A percentile compares a stretch with the other conserved stretches of the same genome.
Conservation (phyloP, 768 basidiomycete species). For the Xerocomus brunneocitrinus region DNA sequence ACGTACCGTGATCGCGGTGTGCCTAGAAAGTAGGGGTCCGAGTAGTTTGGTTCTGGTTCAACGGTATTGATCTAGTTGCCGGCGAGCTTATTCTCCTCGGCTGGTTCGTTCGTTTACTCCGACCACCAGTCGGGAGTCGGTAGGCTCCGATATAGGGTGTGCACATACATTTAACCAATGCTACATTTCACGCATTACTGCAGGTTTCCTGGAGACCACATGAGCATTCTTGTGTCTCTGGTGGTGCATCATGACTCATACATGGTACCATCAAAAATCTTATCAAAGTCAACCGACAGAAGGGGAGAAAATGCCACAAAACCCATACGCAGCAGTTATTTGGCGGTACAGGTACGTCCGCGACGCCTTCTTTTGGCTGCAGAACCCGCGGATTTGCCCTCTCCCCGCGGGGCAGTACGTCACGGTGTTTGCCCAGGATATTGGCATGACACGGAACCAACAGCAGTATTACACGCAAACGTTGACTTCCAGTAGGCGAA, state of each 20-base stretch:
- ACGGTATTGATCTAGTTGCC: too few species aligned
- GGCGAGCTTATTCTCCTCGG: too few species aligned
- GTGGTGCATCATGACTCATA: background rate
- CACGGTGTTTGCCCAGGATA: background rate
- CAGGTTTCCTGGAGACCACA: background rate
- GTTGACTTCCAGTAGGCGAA: background rate
- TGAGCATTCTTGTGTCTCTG: background rate
- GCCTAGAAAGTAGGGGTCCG: too few species aligned
- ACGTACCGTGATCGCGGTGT: too few species aligned
- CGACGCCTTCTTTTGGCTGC: background rate
- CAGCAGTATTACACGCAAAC: background rate
- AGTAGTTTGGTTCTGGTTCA: too few species aligned
- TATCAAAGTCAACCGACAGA: background rate
- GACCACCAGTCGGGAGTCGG: background rate
- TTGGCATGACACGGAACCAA: background rate
- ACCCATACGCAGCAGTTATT: background rate
- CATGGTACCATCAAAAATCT: background rate
- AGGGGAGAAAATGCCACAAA: background rate
- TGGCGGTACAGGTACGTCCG: background rate
- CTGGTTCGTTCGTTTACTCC: too few species aligned
- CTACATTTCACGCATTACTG: background rate
- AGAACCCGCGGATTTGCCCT: background rate
- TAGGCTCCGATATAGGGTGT: background rate
- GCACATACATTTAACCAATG: background rate
- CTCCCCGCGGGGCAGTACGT: background rate